Percentiles rank a stretch among this genome's conserved stretches.
phyloP scores from a whole-genome alignment of 495 filamentous ascomycete species.

The Xylona heveae region DNA sequence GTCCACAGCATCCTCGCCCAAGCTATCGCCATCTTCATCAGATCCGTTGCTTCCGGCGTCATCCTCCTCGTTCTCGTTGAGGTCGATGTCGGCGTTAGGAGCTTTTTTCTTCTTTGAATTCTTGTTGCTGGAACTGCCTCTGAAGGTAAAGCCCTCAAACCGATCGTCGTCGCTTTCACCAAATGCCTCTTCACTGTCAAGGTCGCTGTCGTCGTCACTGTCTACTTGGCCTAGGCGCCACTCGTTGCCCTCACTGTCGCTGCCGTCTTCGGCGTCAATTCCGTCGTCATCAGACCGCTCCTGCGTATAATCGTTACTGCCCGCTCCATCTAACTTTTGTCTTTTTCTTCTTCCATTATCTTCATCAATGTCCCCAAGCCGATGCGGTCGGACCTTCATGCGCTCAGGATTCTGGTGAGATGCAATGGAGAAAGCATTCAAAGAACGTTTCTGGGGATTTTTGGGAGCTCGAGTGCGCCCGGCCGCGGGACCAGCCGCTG shows the following conservation, averaged over 20 bases:
- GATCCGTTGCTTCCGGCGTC: conserved; percentile 16
- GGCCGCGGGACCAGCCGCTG: no score
- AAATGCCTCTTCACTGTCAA: conserved; percentile 53
- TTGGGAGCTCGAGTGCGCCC: background rate
- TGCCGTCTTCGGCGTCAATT: conserved; percentile 4
- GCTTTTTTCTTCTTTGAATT: conserved; percentile 20
- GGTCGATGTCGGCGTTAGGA: conserved; percentile 21
- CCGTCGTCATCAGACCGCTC: conserved; percentile 20
- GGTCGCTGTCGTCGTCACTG: conserved; percentile 47
- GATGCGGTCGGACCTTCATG: conserved; percentile 28
- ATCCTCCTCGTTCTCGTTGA: conserved; percentile 28
- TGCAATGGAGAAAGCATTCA: conserved; percentile 76
- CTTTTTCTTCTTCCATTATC: conserved; percentile 26
- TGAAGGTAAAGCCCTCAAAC: conserved; percentile 57
- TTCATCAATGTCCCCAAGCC: conserved; percentile 33
- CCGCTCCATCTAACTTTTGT: conserved; percentile 1
- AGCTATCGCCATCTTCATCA: conserved; percentile 36
- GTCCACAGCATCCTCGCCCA: conserved; percentile 76
- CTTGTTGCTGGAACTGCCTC: conserved; percentile 32
- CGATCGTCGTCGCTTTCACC: conserved; percentile 59
- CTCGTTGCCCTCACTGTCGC: conserved; percentile 67
- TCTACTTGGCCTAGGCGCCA: conserved; percentile 41
- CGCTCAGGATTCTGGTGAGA: conserved; percentile 31
- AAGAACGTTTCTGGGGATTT: conserved; percentile 26
- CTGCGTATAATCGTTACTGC: background rate